Conservation (phyloP, 2,329 filamentous ascomycete genomes). For the Lasiodiplodia theobromae region DNA sequence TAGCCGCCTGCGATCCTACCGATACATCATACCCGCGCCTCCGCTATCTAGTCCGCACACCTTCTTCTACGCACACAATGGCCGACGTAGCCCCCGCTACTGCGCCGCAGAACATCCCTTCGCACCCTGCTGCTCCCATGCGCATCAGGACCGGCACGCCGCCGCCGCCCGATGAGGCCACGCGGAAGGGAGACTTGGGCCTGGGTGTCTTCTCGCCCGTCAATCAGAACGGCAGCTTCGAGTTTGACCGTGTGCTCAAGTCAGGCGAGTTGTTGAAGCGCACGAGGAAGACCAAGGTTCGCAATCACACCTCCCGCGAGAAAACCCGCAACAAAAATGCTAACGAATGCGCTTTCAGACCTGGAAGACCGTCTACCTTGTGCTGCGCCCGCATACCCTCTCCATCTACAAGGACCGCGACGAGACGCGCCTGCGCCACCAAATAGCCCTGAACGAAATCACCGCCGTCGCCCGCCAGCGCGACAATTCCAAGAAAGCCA, state of each 20-base stretch:
- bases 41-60: background rate
- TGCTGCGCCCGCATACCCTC: slow-evolving; percentile 86
- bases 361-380: slow-evolving; percentile 90
- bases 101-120: slow-evolving; percentile 36
- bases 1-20: slow-evolving; percentile 3
- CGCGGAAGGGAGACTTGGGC: slow-evolving; percentile 33
- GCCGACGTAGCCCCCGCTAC: slow-evolving; percentile 39
- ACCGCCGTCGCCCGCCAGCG: slow-evolving; percentile 89
- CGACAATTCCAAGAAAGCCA: slow-evolving; percentile 84
- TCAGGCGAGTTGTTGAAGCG: slow-evolving; percentile 85
- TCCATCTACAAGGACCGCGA: slow-evolving; percentile 93
- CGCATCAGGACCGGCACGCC: slow-evolving; percentile 38
- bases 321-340: slow-evolving; percentile 1
- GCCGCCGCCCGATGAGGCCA: slow-evolving; percentile 34
- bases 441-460: slow-evolving; percentile 86
- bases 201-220: slow-evolving; percentile 78
- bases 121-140: slow-evolving; percentile 35
- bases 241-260: slow-evolving; percentile 93
- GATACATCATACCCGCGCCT: slow-evolving; percentile 8
- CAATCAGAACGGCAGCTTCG: slow-evolving; percentile 93
- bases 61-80: slow-evolving; percentile 34
- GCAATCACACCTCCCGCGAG: slow-evolving; percentile 11
- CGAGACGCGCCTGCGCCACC: slow-evolving; percentile 87
- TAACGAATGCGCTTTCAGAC: slow-evolving; percentile 61
- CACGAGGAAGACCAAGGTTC: slow-evolving; percentile 91